Percentiles rank a stretch among this genome's conserved stretches.
Conservation (phyloP, 2,329 filamentous ascomycete species). For the Talaromyces atroroseus region DNA sequence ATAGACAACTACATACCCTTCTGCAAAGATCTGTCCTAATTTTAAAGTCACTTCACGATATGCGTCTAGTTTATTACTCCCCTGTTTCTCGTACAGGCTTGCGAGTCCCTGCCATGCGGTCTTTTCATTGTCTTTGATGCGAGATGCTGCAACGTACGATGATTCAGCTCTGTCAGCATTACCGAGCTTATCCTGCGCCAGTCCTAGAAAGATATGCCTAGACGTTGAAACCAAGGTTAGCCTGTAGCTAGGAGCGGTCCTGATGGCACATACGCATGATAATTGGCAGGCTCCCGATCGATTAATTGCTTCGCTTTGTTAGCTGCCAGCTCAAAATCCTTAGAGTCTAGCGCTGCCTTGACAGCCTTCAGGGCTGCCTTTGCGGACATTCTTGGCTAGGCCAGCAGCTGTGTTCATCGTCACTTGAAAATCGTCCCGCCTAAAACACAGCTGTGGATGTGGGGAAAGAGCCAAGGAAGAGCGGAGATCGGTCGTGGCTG, state of each 20-base stretch:
- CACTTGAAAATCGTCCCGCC: background rate
- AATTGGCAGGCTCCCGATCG: constrained; percentile 67
- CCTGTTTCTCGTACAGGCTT: constrained; percentile 77
- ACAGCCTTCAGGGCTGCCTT: constrained; percentile 79
- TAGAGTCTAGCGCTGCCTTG: constrained; percentile 68
- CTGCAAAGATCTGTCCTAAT: constrained; percentile 68
- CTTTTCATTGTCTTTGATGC: constrained; percentile 66
- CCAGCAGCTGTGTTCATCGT: background rate
- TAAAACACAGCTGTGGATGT: background rate
- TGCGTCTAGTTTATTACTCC: constrained; percentile 60
- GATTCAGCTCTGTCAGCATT: constrained; percentile 67
- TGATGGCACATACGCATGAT: constrained; percentile 61
- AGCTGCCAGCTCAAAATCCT: constrained; percentile 72
- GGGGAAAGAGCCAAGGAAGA: constrained; percentile 8
- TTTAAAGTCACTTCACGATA: constrained; percentile 70
- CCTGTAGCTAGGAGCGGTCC: background rate
- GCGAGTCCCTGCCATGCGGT: constrained; percentile 88
- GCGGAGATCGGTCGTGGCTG: background rate
- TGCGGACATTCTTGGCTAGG: constrained; percentile 33
- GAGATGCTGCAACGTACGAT: constrained; percentile 67
- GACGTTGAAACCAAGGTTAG: constrained; percentile 11
- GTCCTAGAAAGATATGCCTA: constrained; percentile 79
- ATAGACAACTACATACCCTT: constrained; percentile 46
- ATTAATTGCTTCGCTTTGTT: constrained; percentile 65
- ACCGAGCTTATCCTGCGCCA: constrained; percentile 72